phyloP scores from a whole-genome alignment of 1,139 yeast species.

The Taphrina communis region DNA sequence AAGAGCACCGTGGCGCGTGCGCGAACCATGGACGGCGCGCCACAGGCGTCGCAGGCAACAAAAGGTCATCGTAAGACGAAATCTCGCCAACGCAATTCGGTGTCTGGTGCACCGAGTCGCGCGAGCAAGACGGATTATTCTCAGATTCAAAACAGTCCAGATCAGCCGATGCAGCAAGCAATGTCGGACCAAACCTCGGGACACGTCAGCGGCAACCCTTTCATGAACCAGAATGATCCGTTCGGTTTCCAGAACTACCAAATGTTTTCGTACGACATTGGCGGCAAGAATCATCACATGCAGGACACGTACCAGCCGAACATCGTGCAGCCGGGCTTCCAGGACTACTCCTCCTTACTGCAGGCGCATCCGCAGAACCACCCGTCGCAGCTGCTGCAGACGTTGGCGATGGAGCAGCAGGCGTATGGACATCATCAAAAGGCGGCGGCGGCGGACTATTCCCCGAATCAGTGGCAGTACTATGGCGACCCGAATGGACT shows the following conservation, averaged over 20 bases:
- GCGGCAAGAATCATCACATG: constrained; percentile 2
- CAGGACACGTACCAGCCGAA: constrained; percentile 21
- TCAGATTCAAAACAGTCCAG: background rate
- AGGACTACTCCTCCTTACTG: constrained; percentile 11
- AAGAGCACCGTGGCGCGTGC: background rate
- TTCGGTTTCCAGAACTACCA: constrained; percentile 5
- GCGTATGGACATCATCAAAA: background rate
- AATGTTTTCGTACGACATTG: constrained; percentile 1
- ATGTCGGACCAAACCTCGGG: background rate
- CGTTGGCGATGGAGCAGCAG: constrained; percentile 8
- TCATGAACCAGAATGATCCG: background rate
- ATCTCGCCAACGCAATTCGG: constrained; percentile 1
- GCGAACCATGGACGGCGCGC: background rate
- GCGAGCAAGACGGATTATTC: background rate
- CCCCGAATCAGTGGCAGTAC: constrained; percentile 16
- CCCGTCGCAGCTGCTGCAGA: constrained; percentile 9
- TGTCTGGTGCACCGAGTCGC: background rate
- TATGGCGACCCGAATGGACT: constrained; percentile 3
- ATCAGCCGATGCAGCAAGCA: background rate
- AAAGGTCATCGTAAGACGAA: constrained; percentile 7
- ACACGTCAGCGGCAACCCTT: background rate
- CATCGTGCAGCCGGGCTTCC: constrained; percentile 1
- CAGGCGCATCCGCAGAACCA: background rate
- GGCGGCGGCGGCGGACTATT: background rate
- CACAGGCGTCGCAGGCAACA: background rate